phyloP scores from a whole-genome alignment of 176 grass and related monocot species.

The Musa itinerans region DNA sequence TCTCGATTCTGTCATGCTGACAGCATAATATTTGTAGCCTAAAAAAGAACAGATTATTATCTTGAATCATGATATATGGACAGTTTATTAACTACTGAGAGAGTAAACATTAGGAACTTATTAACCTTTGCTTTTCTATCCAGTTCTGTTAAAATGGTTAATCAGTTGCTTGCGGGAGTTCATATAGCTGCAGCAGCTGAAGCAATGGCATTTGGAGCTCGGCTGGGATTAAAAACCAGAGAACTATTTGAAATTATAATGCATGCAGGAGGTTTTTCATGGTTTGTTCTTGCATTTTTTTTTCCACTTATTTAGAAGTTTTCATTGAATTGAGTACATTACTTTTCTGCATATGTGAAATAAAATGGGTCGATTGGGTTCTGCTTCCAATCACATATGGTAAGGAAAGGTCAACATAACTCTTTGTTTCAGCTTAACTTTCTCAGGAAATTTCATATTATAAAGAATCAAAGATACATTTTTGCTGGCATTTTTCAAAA shows the following conservation, averaged over 20 bases:
- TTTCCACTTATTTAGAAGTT: constrained; percentile 20
- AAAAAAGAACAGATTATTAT: not conserved
- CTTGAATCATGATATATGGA: not conserved
- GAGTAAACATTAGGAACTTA: not conserved
- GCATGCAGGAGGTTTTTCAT: constrained; percentile 78
- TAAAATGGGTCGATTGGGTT: not conserved
- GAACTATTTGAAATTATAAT: constrained; percentile 83
- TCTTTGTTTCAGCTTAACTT: too few species aligned
- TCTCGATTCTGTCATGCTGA: not conserved
- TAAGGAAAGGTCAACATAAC: too few species aligned
- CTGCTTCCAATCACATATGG: too few species aligned
- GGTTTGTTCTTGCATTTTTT: constrained; percentile 29
- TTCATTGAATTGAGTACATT: not conserved
- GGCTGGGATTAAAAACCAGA: constrained; percentile 63
- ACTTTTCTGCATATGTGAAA: not conserved
- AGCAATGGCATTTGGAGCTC: constrained; percentile 85
- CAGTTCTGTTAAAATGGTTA: constrained; percentile 99
- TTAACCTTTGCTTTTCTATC: constrained; percentile 24
- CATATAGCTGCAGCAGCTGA: constrained; percentile 93
- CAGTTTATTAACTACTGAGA: not conserved
- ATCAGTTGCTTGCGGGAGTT: constrained; percentile 95
- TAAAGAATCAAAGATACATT: too few species aligned
- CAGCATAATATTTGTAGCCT: not conserved
- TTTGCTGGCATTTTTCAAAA: too few species aligned
- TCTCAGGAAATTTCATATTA: too few species aligned